Conservation (phyloP, 371 early-diverging fungal genomes). For the Sporodiniella umbellata region DNA sequence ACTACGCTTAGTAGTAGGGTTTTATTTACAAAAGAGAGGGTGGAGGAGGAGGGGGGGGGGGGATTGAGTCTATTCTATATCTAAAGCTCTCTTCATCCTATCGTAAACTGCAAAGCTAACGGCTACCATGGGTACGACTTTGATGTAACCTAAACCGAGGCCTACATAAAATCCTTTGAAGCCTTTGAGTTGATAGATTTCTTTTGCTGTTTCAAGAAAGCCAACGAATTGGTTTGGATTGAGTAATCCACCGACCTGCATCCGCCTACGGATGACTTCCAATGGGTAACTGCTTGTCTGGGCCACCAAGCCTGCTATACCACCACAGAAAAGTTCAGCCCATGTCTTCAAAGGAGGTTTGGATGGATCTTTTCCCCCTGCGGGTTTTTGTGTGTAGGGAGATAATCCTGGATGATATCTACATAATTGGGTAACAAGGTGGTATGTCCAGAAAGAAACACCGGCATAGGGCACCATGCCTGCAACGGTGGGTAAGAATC, state of each 20-base stretch:
- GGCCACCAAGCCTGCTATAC: conserved; percentile 78
- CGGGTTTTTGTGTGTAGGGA: conserved; percentile 26
- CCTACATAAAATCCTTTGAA: conserved; percentile 89
- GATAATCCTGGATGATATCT: conserved; percentile 42
- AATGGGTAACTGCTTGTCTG: conserved; percentile 90
- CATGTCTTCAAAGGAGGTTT: conserved; percentile 56
- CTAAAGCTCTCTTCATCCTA: conserved; percentile 52
- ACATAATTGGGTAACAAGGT: conserved; percentile 55
- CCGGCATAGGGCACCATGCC: conserved; percentile 98
- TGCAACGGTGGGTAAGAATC: conserved; percentile 84
- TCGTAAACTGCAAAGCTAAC: conserved; percentile 86
- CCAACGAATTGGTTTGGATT: conserved; percentile 47
- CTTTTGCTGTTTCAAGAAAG: conserved; percentile 53
- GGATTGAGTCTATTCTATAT: conserved; percentile 10
- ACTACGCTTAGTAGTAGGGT: too few relatives aligned
- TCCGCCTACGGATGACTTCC: conserved; percentile 86
- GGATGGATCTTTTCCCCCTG: conserved; percentile 21
- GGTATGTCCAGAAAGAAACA: conserved; percentile 81
- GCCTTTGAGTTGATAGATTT: conserved; percentile 66
- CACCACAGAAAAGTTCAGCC: conserved; percentile 81
- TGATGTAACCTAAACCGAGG: conserved; percentile 88
- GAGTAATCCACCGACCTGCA: conserved; percentile 80
- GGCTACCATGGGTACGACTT: conserved; percentile 90
- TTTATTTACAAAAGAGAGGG: too few relatives aligned
- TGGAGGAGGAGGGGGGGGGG: too few relatives aligned